These are phyloP conservation scores for Amorphotheca resinae DNA, from an alignment of 495 filamentous ascomycete genomes.

Conservation along the genomic window DNA sequence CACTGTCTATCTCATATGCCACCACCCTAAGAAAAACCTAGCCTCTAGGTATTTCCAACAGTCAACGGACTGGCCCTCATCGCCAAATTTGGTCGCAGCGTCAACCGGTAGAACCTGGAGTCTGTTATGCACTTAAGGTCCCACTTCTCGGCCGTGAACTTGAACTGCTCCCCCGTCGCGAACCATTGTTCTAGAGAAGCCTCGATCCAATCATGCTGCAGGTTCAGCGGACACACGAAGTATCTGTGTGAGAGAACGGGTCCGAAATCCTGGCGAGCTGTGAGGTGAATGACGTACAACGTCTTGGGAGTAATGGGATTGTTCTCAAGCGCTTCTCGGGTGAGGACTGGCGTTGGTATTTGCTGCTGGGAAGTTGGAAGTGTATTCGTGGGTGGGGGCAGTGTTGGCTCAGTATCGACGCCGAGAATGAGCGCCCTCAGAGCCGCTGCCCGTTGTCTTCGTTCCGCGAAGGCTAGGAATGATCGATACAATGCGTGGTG, in stretches of 20 bases:
- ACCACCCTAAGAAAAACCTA: not conserved
- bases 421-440: slow-evolving; percentile 1
- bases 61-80: slow-evolving; percentile 1
- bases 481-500: slow-evolving; percentile 14
- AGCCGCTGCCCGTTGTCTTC: not conserved
- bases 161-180: slow-evolving; percentile 11
- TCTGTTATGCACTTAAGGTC: slow-evolving; percentile 16
- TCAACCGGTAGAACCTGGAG: slow-evolving; percentile 15
- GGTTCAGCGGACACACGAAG: slow-evolving; percentile 9
- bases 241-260: slow-evolving; percentile 18
- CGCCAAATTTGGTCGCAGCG: slow-evolving; percentile 15
- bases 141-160: slow-evolving; percentile 14
- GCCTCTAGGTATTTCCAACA: not conserved
- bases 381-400: not conserved
- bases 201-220: slow-evolving; percentile 16
- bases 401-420: not conserved
- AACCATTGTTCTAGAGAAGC: slow-evolving; percentile 14
- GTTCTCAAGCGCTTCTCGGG: slow-evolving; percentile 5
- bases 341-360: slow-evolving; percentile 5
- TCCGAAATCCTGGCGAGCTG: slow-evolving; percentile 15
- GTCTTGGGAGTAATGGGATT: slow-evolving; percentile 11
- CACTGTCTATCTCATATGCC: no score
- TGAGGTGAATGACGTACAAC: slow-evolving; percentile 13
- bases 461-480: slow-evolving; percentile 9
- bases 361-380: not conserved